These are phyloP conservation scores for Aspergillus persii DNA, from an alignment of 2,329 filamentous ascomycete genomes.

Conservation along the genomic window DNA sequence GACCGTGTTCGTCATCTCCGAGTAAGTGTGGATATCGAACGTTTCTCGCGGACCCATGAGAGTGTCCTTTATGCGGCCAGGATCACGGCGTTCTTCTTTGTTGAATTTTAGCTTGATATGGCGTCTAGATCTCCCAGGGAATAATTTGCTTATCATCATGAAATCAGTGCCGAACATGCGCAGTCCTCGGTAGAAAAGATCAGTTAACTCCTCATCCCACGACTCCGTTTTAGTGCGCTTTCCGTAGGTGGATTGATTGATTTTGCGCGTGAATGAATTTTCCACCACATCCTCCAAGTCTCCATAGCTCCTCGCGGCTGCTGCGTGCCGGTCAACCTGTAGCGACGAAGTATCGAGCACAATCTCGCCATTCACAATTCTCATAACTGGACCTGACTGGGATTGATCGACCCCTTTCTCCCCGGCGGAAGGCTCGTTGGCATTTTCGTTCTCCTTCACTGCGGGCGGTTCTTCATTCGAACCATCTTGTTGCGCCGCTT, in stretches of 20 bases:
- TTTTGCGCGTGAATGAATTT: slow-evolving; percentile 46
- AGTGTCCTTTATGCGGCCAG: slow-evolving; percentile 52
- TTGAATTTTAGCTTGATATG: slow-evolving; percentile 64
- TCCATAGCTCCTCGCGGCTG: slow-evolving; percentile 49
- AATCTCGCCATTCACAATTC: slow-evolving; percentile 58
- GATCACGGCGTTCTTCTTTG: slow-evolving; percentile 58
- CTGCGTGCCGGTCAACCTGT: slow-evolving; percentile 56
- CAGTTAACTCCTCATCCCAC: slow-evolving; percentile 59
- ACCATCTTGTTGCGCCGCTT: slow-evolving; percentile 38
- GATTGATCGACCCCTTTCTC: slow-evolving; percentile 21
- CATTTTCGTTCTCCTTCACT: slow-evolving; percentile 30
- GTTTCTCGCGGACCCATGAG: slow-evolving; percentile 47
- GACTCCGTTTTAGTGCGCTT: slow-evolving; percentile 52
- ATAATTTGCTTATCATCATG: slow-evolving; percentile 62
- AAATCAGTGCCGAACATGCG: slow-evolving; percentile 66
- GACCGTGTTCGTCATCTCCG: slow-evolving; percentile 45
- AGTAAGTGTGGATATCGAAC: slow-evolving; percentile 45
- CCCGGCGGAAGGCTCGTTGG: slow-evolving; percentile 20
- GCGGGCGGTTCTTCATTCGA: slow-evolving; percentile 15
- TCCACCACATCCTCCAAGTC: slow-evolving; percentile 47
- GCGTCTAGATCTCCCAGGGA: slow-evolving; percentile 57
- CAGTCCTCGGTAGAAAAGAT: slow-evolving; percentile 62
- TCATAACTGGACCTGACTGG: slow-evolving; percentile 47
- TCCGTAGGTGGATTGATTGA: slow-evolving; percentile 48
- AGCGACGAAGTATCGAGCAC: slow-evolving; percentile 53